These are phyloP conservation scores for Ascochyta koolunga DNA, from an alignment of 2,329 filamentous ascomycete species.

Conservation along the genomic window DNA sequence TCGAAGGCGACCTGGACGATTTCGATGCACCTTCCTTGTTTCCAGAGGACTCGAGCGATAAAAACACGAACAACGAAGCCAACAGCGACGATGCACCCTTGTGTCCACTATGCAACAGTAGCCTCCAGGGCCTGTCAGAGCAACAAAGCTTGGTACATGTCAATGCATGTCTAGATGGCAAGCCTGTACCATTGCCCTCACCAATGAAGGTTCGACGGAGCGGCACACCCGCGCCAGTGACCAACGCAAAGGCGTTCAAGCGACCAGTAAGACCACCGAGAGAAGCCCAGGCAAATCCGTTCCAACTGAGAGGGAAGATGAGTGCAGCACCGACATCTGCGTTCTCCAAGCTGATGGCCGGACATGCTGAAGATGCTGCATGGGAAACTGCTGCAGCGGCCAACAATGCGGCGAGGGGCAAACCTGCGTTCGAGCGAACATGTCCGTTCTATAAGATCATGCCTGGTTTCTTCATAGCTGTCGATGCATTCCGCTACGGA, in stretches of 20 bases:
- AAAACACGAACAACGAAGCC: conserved; percentile 3
- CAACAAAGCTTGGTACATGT: conserved; percentile 82
- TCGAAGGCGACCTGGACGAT: conserved; percentile 56
- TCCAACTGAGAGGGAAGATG: conserved; percentile 58
- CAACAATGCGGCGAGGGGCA: conserved; percentile 78
- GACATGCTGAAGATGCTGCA: conserved; percentile 85
- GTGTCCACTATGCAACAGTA: conserved; percentile 80
- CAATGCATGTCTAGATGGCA: conserved; percentile 89
- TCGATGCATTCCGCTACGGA: conserved; percentile 95
- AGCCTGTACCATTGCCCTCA: conserved; percentile 64
- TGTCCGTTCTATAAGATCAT: conserved; percentile 99
- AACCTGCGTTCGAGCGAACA: conserved; percentile 83
- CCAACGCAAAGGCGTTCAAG: conserved; percentile 63
- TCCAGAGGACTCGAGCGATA: conserved; percentile 29
- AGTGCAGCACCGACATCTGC: conserved; percentile 64
- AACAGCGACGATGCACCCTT: conserved; percentile 37
- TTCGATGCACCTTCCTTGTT: conserved; percentile 53
- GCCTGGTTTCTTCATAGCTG: conserved; percentile 88
- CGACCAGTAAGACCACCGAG: conserved; percentile 70
- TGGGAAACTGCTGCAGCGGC: conserved; percentile 87
- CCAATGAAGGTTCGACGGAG: conserved; percentile 18
- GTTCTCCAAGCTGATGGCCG: conserved; percentile 92
- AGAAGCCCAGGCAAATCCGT: conserved; percentile 82
- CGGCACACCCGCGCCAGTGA: conserved; percentile 13
- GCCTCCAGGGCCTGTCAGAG: conserved; percentile 61